Evolutionary conservation across 768 basidiomycete genomes (phyloP).

Genomic region (Butyriboletus loyo): DNA sequence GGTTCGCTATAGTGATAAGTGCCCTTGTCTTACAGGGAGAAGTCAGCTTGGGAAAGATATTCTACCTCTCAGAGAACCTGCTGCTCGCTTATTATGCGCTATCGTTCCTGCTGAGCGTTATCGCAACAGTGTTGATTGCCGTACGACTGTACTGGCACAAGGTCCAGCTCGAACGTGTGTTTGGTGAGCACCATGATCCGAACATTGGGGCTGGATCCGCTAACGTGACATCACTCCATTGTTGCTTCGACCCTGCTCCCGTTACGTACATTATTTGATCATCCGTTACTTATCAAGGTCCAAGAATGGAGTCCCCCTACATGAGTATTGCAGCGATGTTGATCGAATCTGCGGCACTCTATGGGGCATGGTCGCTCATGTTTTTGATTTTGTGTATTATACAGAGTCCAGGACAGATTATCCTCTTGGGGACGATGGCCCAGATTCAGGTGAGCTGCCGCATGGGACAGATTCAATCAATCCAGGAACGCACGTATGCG

Average conservation of each 20-base stretch:
- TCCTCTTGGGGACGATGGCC: conserved; percentile 23
- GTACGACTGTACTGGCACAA: conserved; percentile 26
- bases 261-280: neutral
- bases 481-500: neutral
- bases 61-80: conserved; percentile 20
- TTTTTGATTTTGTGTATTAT: conserved; percentile 20
- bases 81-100: conserved; percentile 23
- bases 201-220: neutral
- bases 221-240: neutral
- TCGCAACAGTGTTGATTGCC: conserved; percentile 22
- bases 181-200: conserved; percentile 18
- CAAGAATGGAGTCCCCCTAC: conserved; percentile 17
- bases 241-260: neutral
- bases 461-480: neutral
- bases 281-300: conserved; percentile 10
- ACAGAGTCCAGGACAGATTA: conserved; percentile 13
- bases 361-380: conserved; percentile 22
- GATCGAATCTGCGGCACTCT: conserved; percentile 25
- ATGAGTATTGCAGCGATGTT: conserved; percentile 20
- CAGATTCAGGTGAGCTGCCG: conserved; percentile 19
- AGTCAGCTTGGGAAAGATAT: conserved; percentile 15
- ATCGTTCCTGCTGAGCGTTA: conserved; percentile 25
- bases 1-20: conserved; percentile 16
- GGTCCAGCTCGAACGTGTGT: conserved; percentile 19
- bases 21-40: conserved; percentile 18